These are phyloP conservation scores for Extremus antarcticus DNA, from an alignment of 495 filamentous ascomycete genomes.

Conservation along the genomic window DNA sequence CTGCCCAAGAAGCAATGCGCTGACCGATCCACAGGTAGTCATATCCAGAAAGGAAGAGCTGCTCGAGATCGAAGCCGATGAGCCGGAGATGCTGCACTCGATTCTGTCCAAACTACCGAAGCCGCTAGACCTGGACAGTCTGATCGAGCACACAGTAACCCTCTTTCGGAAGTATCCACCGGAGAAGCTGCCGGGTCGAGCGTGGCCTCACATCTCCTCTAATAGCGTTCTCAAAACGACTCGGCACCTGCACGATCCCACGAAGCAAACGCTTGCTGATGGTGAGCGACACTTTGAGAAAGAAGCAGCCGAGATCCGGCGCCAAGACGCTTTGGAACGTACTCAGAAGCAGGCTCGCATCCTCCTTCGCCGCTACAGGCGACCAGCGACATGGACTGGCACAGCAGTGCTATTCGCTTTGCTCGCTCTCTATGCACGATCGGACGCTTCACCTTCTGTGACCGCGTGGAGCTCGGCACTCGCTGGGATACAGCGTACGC, in stretches of 20 bases:
- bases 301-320: constrained; percentile 56
- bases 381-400: constrained; percentile 3
- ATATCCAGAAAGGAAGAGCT: constrained; percentile 69
- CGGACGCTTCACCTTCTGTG: neutral
- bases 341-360: neutral
- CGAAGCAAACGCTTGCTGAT: constrained; percentile 44
- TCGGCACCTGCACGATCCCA: constrained; percentile 33
- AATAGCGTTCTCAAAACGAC: constrained; percentile 81
- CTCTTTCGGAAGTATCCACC: constrained; percentile 63
- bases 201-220: constrained; percentile 60
- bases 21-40: constrained; percentile 45
- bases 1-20: neutral
- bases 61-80: constrained; percentile 66
- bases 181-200: constrained; percentile 47
- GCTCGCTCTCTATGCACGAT: neutral
- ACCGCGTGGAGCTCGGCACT: neutral
- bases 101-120: constrained; percentile 77
- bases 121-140: constrained; percentile 68
- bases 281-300: constrained; percentile 53
- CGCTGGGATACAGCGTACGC: neutral
- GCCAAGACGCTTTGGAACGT: constrained; percentile 27
- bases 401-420: constrained; percentile 2
- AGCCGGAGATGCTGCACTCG: constrained; percentile 89
- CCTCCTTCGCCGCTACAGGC: neutral
- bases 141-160: constrained; percentile 52